A percentile compares a stretch with the other conserved stretches of the same genome.
phyloP scores from a whole-genome alignment of 345 rosid species.

The Eucalyptus grandis region DNA sequence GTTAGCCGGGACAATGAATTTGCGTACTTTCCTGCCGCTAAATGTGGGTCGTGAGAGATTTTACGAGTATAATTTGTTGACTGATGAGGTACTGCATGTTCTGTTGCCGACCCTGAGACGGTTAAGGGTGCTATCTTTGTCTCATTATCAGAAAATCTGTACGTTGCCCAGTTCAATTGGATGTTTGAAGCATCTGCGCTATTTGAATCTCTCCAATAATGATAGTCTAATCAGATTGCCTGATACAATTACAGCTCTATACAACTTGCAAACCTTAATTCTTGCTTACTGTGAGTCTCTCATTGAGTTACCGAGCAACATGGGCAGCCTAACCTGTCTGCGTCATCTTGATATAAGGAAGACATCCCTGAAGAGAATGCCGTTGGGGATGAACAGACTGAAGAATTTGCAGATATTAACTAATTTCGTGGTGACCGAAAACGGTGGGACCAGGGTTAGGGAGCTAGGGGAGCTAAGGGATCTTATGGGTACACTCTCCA shows the following conservation, averaged over 20 bases:
- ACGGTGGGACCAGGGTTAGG: neutral
- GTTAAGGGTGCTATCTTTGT: constrained; percentile 1
- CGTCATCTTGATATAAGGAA: constrained; percentile 3
- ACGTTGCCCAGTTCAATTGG: neutral
- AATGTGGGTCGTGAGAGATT: neutral
- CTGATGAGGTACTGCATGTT: neutral
- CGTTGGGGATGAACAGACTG: neutral
- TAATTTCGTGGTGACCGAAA: constrained; percentile 3
- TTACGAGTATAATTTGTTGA: neutral
- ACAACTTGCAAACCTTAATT: constrained; percentile 6
- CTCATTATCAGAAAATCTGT: neutral
- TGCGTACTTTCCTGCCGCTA: constrained; percentile 1
- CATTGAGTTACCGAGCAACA: neutral
- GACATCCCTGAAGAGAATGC: constrained; percentile 4
- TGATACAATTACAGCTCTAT: neutral
- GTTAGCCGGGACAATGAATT: neutral
- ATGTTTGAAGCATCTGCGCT: neutral
- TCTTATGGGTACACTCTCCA: constrained; percentile 8
- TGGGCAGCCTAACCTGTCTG: constrained; percentile 1
- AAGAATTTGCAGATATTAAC: neutral
- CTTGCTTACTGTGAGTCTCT: neutral
- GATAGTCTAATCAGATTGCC: neutral
- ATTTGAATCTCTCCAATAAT: neutral
- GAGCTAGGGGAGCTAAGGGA: constrained; percentile 2
- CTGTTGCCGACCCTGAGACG: neutral